These are phyloP conservation scores for Candida odintsovae DNA, from an alignment of 805 yeast species.

Conservation along the genomic window DNA sequence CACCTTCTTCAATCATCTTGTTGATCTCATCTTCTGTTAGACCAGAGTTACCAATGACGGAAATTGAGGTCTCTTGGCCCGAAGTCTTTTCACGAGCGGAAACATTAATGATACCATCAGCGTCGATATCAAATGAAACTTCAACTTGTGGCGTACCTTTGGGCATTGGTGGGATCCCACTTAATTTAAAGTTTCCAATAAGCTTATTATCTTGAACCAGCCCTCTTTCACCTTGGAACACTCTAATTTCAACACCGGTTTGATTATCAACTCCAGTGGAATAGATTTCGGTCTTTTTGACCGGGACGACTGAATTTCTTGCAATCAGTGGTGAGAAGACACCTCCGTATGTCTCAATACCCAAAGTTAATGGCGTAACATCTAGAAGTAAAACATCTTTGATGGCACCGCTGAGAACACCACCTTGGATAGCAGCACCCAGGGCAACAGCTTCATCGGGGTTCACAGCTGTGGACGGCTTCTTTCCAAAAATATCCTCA, in stretches of 20 bases:
- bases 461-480: constrained; percentile 68
- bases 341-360: constrained; percentile 83
- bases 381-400: constrained; percentile 73
- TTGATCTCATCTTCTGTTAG: constrained; percentile 64
- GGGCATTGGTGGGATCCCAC: constrained; percentile 70
- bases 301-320: constrained; percentile 73
- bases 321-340: constrained; percentile 75
- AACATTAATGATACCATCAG: constrained; percentile 78
- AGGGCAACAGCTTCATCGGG: constrained; percentile 94
- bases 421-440: constrained; percentile 90
- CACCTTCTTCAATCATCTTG: constrained; percentile 60
- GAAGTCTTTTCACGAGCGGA: constrained; percentile 77
- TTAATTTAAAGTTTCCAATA: constrained; percentile 67
- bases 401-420: constrained; percentile 76
- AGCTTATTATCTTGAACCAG: constrained; percentile 71
- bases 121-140: constrained; percentile 75
- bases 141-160: constrained; percentile 78
- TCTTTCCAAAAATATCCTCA: constrained; percentile 49
- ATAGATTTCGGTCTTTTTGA: constrained; percentile 65
- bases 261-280: constrained; percentile 84
- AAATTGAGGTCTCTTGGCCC: constrained; percentile 69
- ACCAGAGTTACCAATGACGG: constrained; percentile 66
- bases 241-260: constrained; percentile 75
- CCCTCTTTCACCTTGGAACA: constrained; percentile 78
- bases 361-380: constrained; percentile 78